Base-by-base conservation (phyloP, 2,329 filamentous ascomycete genomes). In the Cylindrodendrum hubeiense region DNA sequence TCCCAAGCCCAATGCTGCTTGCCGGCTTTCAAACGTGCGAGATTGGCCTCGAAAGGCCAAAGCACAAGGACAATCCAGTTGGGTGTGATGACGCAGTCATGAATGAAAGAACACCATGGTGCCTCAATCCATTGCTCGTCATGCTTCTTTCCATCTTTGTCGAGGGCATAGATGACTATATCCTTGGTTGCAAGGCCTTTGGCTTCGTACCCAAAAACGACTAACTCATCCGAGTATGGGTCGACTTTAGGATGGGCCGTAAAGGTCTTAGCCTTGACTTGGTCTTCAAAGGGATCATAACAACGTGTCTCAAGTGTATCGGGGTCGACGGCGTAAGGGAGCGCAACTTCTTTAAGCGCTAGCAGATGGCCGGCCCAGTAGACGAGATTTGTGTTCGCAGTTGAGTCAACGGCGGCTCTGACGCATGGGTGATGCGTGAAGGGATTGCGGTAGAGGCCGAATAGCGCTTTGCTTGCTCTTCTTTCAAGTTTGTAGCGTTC, bases 401-500 rank as follows among this genome's bases (percentile, higher is more conserved):
- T 69, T 1, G 66, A 68, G 59, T 68, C 66, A 0, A 68, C 60
- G 1, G 67, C 67, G 0, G 65, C 65, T 8, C 62, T 39, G 0
- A 67, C 65, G 0, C 65, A 67, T 0, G 67, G 67, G 30, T 69
- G 65, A 2, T 69, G 61, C 0, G 66, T 67, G 7, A 33, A 69
- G 0, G 67, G 67, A 34, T 69, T 68, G 1, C 67, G 12, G 8
- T 68, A 68, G 0, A 68, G 41, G 0, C 67, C 66, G 0, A 69
- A 68, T 0, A 69, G 52, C 0, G 78, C 75, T 3, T 75, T 71
- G n/a, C 76, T 67, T 0, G 81, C 80, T 37, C 78, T 71, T 5
- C 79, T 66, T 61, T 84, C 82, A 0, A 77, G 72, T 3, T 73
- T 65, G 30, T 80, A 81, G 41, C 80, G 80, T 43, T 83, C 81